Percentiles rank a stretch among this genome's conserved stretches.
These are phyloP conservation scores for Penicillium roqueforti DNA, from an alignment of 495 filamentous ascomycete genomes.

Conservation along the genomic window DNA sequence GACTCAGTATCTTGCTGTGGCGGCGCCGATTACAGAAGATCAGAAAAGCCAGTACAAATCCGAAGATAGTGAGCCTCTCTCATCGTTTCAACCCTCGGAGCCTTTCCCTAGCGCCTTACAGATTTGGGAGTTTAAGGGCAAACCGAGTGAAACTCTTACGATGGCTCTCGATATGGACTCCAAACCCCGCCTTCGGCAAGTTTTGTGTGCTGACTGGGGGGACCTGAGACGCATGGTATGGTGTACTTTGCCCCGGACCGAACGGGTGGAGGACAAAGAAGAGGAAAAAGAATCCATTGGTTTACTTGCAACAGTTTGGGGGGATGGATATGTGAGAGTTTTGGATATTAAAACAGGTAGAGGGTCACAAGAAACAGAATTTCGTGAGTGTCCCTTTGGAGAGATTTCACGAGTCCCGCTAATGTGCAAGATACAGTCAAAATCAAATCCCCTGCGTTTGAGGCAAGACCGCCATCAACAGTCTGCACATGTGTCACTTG, in stretches of 20 bases:
- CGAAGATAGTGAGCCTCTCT: constrained; percentile 18
- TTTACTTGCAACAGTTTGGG: constrained; percentile 58
- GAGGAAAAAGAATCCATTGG: constrained; percentile 43
- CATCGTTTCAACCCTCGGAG: constrained; percentile 45
- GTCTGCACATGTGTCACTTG: constrained; percentile 59
- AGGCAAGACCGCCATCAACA: constrained; percentile 43
- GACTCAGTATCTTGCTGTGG: constrained; percentile 54
- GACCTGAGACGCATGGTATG: constrained; percentile 55
- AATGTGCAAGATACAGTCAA: constrained; percentile 33
- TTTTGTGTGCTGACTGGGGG: constrained; percentile 62
- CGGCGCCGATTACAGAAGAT: constrained; percentile 36
- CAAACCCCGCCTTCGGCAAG: constrained; percentile 42
- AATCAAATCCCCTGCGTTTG: constrained; percentile 50
- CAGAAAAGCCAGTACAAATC: constrained; percentile 26
- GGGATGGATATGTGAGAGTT: constrained; percentile 58
- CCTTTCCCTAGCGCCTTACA: constrained; percentile 51
- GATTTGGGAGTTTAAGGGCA: constrained; percentile 54
- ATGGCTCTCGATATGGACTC: constrained; percentile 37
- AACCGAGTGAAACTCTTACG: constrained; percentile 21
- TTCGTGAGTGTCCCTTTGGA: constrained; percentile 27
- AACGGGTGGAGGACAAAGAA: constrained; percentile 33
- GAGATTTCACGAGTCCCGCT: constrained; percentile 1
- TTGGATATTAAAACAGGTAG: constrained; percentile 48
- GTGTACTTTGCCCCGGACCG: constrained; percentile 52
- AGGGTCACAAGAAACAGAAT: constrained; percentile 31